Evolutionary conservation across 257 asterid genomes (phyloP), one percentile per base, ranked within the genome.

Genomic region (Verbena officinalis): DNA sequence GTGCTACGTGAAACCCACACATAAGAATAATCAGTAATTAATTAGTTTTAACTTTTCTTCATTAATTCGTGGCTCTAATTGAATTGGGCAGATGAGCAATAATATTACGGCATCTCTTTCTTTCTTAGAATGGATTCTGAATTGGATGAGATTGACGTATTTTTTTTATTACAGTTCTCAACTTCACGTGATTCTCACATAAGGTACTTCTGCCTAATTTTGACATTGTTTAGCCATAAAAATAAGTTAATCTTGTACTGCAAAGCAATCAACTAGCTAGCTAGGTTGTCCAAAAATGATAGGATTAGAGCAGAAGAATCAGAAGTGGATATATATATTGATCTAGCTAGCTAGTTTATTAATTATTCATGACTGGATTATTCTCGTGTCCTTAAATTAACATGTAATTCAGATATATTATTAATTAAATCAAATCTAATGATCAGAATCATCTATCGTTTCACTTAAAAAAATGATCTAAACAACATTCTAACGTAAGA

Each of bases 51-150:
- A 33, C 17, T 19, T 49, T 1, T 19, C 13, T 16, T n/a, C 31
- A 31, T 17, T 9, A 7, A n/a, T n/a, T n/a, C n/a, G 46, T 33
- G 15, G 31, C 46, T 12, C 4, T 4, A 6, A 62, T 34, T 50
- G 39, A 23, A 43, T 50, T 64, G 21, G 60, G 38, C 17, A 15
- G 8, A 34, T 49, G 34, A 36, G 50, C 69, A 64, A 59, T 20
- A 38, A 3, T n/a, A n/a, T 33, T 4, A 17, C 21, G 57, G 68
- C 57, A 57, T 64, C 36, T 40, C n/a, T n/a, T n/a, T n/a, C n/a
- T n/a, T n/a, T n/a, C n/a, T n/a, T n/a, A n/a, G n/a, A n/a, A n/a
- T 67, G 74, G 72, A 72, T 57, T 62, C 62, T 38, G 52, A 50
- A 51, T 60, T 38, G 21, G 39, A 42, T 49, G 62, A 66, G 61